Evolutionary conservation across 176 grass and related monocot genomes (phyloP), one percentile per base, ranked within the genome.

Genomic region (Echinochloa phyllopogon): DNA sequence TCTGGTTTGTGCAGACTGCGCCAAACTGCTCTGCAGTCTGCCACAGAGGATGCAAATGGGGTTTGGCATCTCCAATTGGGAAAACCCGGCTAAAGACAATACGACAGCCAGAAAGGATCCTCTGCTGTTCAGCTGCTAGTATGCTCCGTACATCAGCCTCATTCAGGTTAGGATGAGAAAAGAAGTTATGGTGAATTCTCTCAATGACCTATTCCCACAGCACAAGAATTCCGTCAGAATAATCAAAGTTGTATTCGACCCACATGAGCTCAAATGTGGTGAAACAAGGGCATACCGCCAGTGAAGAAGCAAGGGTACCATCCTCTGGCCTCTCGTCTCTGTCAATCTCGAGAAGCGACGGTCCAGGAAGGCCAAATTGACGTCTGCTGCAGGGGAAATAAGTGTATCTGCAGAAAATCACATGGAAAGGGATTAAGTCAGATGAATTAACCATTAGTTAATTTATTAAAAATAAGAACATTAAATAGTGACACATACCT

Each of bases 301-400:
- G 72, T 44, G 91, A 95, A 70, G 96, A 99, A 84, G 96, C 83
- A 62, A 99, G 91, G 13, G 93, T 99, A 21, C 96, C 96, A 86
- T 89, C 91, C 72, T 99, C 94, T 62, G 90, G 92, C 74, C 96
- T 93, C 82, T 99, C 96, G 75, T 99, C 94, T 59, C 87, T 77
- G 84, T 99, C 91, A 63, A 99, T 88, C 84, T 99, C 96, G 16
- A 99, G 88, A 87, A 99, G 92, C 38, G 96, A 94, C 16, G 91
- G 96, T 51, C 96, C 96, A 72, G 86, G 88, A 78, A 99, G 91
- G 14, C 96, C 86, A 76, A 99, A 99, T 83, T 99, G 96, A n/a
- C 84, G 92, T 79, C 96, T 94, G 58, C 96, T 99, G 81, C 96
- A 94, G 4, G 96, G 96, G 45, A 99, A 99, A 90, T 99, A 99